These are phyloP conservation scores for Xylariales sp. DNA, from an alignment of 2,329 filamentous ascomycete species.

Conservation along the genomic window DNA sequence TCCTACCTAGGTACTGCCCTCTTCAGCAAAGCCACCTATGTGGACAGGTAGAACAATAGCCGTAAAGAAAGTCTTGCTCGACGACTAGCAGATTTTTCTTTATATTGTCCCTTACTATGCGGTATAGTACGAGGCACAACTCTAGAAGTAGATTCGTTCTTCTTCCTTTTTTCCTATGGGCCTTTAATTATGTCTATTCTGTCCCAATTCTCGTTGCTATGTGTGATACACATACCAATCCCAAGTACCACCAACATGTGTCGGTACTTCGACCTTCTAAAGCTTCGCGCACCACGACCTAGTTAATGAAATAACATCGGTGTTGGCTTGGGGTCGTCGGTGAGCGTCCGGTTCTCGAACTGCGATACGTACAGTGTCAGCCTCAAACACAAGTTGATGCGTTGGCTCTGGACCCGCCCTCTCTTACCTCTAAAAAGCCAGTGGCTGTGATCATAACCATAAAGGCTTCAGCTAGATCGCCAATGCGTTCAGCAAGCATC, in stretches of 20 bases:
- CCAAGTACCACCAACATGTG: background rate
- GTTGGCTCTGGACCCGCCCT: conserved; percentile 2
- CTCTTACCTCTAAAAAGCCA: conserved; percentile 81
- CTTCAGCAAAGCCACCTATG: too few relatives aligned
- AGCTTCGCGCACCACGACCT: conserved; percentile 1
- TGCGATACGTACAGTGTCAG: conserved; percentile 39
- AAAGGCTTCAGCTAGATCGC: conserved; percentile 85
- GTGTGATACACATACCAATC: conserved; percentile 6
- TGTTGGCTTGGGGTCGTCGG: conserved; percentile 40
- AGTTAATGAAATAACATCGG: conserved; percentile 46
- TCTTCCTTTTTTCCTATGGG: conserved; percentile 13
- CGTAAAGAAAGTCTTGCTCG: background rate
- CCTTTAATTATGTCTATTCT: conserved; percentile 20
- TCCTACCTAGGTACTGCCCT: too few relatives aligned
- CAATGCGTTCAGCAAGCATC: conserved; percentile 69
- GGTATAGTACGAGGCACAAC: background rate
- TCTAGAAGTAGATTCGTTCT: conserved; percentile 1
- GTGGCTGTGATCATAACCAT: conserved; percentile 85
- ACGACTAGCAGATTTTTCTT: conserved; percentile 15
- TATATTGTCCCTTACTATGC: conserved; percentile 3
- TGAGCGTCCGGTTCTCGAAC: conserved; percentile 46
- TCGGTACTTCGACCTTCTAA: background rate
- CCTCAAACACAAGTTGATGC: conserved; percentile 10
- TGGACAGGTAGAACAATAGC: background rate
- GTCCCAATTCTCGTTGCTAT: background rate